Percentiles rank a stretch among this genome's conserved stretches.
Conservation (phyloP, 345 rosid genomes). For the Populus ilicifolia region DNA sequence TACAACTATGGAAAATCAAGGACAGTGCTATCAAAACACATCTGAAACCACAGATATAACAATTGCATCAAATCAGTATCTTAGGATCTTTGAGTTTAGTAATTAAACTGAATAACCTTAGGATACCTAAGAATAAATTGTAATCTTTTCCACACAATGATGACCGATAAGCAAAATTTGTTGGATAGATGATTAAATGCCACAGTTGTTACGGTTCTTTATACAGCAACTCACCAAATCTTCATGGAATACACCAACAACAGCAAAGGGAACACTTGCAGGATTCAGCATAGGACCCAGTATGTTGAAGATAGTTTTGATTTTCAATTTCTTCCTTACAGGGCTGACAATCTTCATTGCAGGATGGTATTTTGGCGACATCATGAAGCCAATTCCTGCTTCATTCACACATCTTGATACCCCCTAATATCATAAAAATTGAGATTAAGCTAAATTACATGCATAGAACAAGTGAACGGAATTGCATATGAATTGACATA, state of each 20-base stretch:
- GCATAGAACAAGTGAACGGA: neutral
- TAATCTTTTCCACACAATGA: neutral
- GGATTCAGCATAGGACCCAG: slow-evolving; percentile 96
- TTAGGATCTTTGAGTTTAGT: neutral
- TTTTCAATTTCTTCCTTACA: slow-evolving; percentile 77
- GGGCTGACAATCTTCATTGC: slow-evolving; percentile 86
- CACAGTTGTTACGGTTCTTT: neutral
- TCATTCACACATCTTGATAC: slow-evolving; percentile 71
- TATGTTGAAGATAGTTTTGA: slow-evolving; percentile 78
- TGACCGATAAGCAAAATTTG: neutral
- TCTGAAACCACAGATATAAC: neutral
- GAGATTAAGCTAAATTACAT: neutral
- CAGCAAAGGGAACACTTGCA: slow-evolving; percentile 74
- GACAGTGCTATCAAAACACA: neutral
- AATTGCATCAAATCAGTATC: neutral
- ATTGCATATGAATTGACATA: neutral
- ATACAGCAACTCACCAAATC: slow-evolving; percentile 47
- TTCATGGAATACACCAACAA: slow-evolving; percentile 83
- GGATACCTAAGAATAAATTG: neutral
- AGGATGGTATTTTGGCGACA: slow-evolving; percentile 84
- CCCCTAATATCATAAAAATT: slow-evolving; percentile 39
- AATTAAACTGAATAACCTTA: neutral
- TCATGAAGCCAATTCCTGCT: slow-evolving; percentile 89
- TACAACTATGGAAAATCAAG: neutral
- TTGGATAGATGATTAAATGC: neutral